Base-by-base conservation (phyloP, 192 early-diverging fungal species). In the Geranomyces michiganensis region DNA sequence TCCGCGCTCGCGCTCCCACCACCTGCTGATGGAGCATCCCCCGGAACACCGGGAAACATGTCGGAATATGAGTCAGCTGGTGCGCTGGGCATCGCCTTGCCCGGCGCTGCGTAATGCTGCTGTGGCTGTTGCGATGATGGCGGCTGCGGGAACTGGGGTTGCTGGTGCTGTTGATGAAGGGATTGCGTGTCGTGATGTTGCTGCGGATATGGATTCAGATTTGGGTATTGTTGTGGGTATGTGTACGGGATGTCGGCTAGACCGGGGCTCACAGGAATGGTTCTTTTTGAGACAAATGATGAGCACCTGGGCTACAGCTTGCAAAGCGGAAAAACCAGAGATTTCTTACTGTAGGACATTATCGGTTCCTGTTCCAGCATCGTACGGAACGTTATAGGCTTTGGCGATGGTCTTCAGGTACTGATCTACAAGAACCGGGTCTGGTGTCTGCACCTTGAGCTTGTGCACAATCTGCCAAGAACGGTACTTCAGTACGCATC, bases 351-450 rank as follows among this genome's bases (percentile, higher is more conserved):
- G 59, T 6, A 65, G 59, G 43, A 59, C 41, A 22, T 51, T 21
- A 29, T 51, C 49, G 49, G 43, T 69, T 29, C 53, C 30, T 26
- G 43, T 10, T 26, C 60, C 73, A 36, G 70, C 80, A 6, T 81
- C 81, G 90, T 91, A 98, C 12, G 76, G 62, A 2, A 96, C 87
- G 56, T 88, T 87, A 68, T 92, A 95, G 0, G 90, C 80, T 48
- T 82, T 88, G 31, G 96, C 94, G 73, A 98, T 96, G 67, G 93
- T 91, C 65, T 91, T 91, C 44, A 98, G 74, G 71, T 98, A 98
- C 67, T 91, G 79, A 43, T 89, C 84, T 21, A 98, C 93, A 9
- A 98, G 84, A 31, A 87, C 84, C 1, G 82, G 63, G 56, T 95
- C 90, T 1, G 94, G 93, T n/a, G 93, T 88, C 70, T 87, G 78